phyloP scores from a whole-genome alignment of 2,329 filamentous ascomycete genomes.

The Aurifilum marmelostoma region DNA sequence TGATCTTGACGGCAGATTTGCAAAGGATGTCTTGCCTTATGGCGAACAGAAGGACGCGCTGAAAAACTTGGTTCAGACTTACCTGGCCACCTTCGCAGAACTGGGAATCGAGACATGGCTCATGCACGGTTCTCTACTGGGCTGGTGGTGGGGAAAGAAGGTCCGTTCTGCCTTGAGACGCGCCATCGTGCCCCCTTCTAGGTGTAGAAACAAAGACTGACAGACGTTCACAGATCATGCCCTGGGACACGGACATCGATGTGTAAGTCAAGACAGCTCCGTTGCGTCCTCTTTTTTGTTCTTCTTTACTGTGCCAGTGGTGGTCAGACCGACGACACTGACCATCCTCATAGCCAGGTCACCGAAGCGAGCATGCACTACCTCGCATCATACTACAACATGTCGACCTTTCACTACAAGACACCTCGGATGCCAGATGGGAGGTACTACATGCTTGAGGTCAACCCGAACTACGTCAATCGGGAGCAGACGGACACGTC shows the following conservation, averaged over 20 bases:
- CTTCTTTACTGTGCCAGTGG: too few species aligned
- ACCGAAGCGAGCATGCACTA: constrained; percentile 66
- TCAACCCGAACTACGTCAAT: constrained; percentile 48
- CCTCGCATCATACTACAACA: constrained; percentile 70
- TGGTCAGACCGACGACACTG: not conserved
- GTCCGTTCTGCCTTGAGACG: not conserved
- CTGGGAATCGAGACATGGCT: constrained; percentile 79
- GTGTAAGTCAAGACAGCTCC: constrained; percentile 45
- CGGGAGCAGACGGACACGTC: constrained; percentile 43
- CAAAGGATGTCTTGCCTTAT: constrained; percentile 47
- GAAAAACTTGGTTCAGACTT: constrained; percentile 70
- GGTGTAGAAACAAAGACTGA: constrained; percentile 35
- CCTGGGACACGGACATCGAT: constrained; percentile 79
- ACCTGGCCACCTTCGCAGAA: constrained; percentile 68
- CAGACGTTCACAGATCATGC: constrained; percentile 58
- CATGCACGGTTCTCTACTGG: constrained; percentile 80
- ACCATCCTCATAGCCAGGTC: constrained; percentile 53
- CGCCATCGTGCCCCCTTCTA: not conserved
- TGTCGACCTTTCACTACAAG: constrained; percentile 50
- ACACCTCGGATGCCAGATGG: constrained; percentile 44
- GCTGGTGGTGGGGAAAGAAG: constrained; percentile 82
- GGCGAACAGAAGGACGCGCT: constrained; percentile 64
- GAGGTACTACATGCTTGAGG: constrained; percentile 52
- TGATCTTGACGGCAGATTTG: constrained; percentile 39
- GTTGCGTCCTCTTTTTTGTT: too few species aligned